phyloP scores from a whole-genome alignment of 345 rosid species.

The Euphorbia peplus region DNA sequence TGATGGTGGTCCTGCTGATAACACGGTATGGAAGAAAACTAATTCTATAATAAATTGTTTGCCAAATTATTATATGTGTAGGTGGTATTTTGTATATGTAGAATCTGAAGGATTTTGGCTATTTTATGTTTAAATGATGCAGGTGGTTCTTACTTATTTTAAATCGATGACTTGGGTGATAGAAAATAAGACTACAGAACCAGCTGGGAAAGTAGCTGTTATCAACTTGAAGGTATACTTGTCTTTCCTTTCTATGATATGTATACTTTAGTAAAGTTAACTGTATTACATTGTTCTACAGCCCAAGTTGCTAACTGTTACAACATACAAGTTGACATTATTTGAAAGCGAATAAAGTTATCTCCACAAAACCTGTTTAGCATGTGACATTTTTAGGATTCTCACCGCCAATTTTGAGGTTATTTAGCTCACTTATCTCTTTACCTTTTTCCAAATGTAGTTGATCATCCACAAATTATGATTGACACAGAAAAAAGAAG shows the following conservation, averaged over 20 bases:
- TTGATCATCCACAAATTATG: not conserved
- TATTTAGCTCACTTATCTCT: not conserved
- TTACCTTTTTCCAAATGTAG: not conserved
- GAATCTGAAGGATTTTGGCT: not conserved
- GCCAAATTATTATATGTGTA: not conserved
- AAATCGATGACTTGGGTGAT: slow-evolving; percentile 70
- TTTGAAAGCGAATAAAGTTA: not conserved
- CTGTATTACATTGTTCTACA: not conserved
- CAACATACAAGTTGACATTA: not conserved
- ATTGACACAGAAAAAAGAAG: not conserved
- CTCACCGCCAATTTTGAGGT: not conserved
- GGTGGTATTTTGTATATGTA: not conserved
- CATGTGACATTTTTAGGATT: not conserved
- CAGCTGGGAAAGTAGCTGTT: slow-evolving; percentile 48
- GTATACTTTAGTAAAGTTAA: not conserved
- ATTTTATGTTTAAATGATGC: slow-evolving; percentile 13
- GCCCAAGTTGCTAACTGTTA: not conserved
- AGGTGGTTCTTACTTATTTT: slow-evolving; percentile 65
- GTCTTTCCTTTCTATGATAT: slow-evolving; percentile 7
- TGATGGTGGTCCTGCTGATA: slow-evolving; percentile 38
- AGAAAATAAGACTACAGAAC: slow-evolving; percentile 43
- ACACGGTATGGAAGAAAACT: slow-evolving; percentile 34
- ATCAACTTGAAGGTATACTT: slow-evolving; percentile 54
- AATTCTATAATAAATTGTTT: not conserved
- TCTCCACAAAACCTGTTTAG: not conserved